phyloP scores from a whole-genome alignment of 768 basidiomycete genomes.

The Boletellus ananiceps region DNA sequence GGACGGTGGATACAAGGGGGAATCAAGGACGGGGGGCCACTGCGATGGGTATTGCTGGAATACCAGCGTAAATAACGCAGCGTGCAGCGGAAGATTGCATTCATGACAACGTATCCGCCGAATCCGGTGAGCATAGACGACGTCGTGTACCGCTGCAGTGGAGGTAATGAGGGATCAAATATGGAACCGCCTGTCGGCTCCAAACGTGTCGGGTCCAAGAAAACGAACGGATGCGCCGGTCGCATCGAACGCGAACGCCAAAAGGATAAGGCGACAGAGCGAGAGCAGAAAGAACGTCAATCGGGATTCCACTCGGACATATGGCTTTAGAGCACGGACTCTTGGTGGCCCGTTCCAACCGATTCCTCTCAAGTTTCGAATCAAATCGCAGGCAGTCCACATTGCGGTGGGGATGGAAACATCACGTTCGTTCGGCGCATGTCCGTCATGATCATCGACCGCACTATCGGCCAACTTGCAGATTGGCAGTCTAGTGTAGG shows the following conservation, averaged over 20 bases:
- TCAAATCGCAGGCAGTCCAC: constrained; percentile 29
- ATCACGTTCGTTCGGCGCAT: neutral
- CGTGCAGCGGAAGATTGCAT: constrained; percentile 38
- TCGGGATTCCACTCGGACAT: constrained; percentile 17
- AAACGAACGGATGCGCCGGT: neutral
- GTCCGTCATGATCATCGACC: neutral
- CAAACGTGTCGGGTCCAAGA: constrained; percentile 40
- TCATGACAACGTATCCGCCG: constrained; percentile 39
- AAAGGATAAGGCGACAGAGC: constrained; percentile 7
- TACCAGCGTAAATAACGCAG: constrained; percentile 42
- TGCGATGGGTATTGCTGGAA: constrained; percentile 46
- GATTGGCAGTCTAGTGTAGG: constrained; percentile 14
- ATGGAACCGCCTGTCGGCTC: constrained; percentile 33
- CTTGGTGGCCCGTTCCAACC: constrained; percentile 23
- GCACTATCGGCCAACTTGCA: neutral
- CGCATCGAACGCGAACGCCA: constrained; percentile 4
- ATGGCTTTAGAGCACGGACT: constrained; percentile 11
- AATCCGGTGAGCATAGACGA: constrained; percentile 45
- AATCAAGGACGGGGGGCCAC: constrained; percentile 62
- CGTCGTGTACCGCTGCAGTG: neutral
- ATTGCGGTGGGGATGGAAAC: constrained; percentile 11
- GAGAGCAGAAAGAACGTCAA: constrained; percentile 13
- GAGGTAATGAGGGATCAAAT: constrained; percentile 29
- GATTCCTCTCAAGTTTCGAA: constrained; percentile 22
- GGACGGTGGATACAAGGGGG: constrained; percentile 56